Conservation (phyloP, 768 basidiomycete species). For the Nidula microcarpa region DNA sequence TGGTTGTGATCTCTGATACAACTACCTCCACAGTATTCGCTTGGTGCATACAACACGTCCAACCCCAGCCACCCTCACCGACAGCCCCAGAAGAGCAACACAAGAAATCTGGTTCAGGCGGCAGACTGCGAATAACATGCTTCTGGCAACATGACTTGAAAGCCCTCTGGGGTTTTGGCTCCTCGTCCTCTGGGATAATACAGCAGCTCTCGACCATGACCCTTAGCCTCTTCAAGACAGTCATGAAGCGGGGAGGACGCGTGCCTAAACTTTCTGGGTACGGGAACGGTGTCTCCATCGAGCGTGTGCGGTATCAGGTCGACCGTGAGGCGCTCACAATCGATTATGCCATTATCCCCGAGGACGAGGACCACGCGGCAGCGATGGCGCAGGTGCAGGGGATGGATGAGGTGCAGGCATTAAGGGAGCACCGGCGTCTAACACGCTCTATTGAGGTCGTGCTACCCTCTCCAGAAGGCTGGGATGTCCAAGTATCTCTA, state of each 20-base stretch:
- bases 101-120: conserved; percentile 11
- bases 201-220: conserved; percentile 88
- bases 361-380: conserved; percentile 53
- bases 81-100: conserved; percentile 29
- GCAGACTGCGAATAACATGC: conserved; percentile 74
- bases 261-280: conserved; percentile 76
- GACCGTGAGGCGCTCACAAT: conserved; percentile 80
- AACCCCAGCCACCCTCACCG: conserved; percentile 27
- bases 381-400: conserved; percentile 32
- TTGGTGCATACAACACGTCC: conserved; percentile 85
- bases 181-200: conserved; percentile 51
- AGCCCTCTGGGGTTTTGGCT: conserved; percentile 78
- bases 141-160: conserved; percentile 96
- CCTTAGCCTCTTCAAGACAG: conserved; percentile 77
- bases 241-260: conserved; percentile 67
- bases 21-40: conserved; percentile 59
- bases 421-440: conserved; percentile 66
- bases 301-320: conserved; percentile 74
- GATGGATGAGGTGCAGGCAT: conserved; percentile 59
- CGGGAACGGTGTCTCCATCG: conserved; percentile 79
- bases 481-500: conserved; percentile 81
- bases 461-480: conserved; percentile 74
- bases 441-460: conserved; percentile 78
- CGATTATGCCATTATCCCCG: conserved; percentile 81
- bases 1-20: conserved; percentile 7